Percentiles rank a stretch among this genome's conserved stretches.
phyloP scores from a whole-genome alignment of 2,329 filamentous ascomycete genomes.

The Hortaea sp. region DNA sequence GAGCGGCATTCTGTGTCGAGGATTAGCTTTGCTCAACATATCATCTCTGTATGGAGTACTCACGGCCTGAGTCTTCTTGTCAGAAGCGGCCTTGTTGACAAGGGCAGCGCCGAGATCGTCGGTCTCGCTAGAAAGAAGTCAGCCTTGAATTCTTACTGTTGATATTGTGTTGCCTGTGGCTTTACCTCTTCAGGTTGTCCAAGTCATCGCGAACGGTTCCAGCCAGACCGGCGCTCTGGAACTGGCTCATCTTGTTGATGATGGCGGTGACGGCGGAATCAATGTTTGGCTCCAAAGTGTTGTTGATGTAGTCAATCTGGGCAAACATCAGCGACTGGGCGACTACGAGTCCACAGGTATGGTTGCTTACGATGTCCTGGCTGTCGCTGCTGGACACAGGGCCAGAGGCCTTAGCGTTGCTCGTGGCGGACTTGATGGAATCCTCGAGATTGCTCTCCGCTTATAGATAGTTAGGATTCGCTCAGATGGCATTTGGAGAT shows the following conservation, averaged over 20 bases:
- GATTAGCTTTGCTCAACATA: too few relatives aligned
- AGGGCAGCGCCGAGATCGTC: constrained; percentile 7
- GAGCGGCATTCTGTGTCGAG: constrained; percentile 4
- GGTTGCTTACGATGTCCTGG: constrained; percentile 6
- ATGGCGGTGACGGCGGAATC: constrained; percentile 7
- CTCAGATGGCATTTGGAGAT: too few relatives aligned
- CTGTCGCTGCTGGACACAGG: constrained; percentile 7
- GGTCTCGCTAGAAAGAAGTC: constrained; percentile 1
- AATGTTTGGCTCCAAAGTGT: constrained; percentile 12
- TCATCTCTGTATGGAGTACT: too few relatives aligned
- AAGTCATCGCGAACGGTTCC: constrained; percentile 8
- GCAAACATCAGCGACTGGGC: not conserved
- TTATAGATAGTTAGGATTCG: too few relatives aligned
- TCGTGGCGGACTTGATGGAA: constrained; percentile 11
- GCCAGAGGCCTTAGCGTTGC: constrained; percentile 5
- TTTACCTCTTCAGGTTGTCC: not conserved
- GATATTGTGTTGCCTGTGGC: too few relatives aligned
- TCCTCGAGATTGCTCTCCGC: constrained; percentile 9
- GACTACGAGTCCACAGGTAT: not conserved
- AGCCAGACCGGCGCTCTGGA: constrained; percentile 6
- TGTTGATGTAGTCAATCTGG: constrained; percentile 9
- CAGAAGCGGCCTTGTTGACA: constrained; percentile 5
- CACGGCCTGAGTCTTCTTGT: constrained; percentile 4
- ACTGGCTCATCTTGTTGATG: constrained; percentile 10
- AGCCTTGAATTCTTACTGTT: too few relatives aligned